A percentile compares a stretch with the other conserved stretches of the same genome.
Evolutionary conservation across 2,329 filamentous ascomycete genomes (phyloP).

Genomic region (Pyrenochaeta sp.): DNA sequence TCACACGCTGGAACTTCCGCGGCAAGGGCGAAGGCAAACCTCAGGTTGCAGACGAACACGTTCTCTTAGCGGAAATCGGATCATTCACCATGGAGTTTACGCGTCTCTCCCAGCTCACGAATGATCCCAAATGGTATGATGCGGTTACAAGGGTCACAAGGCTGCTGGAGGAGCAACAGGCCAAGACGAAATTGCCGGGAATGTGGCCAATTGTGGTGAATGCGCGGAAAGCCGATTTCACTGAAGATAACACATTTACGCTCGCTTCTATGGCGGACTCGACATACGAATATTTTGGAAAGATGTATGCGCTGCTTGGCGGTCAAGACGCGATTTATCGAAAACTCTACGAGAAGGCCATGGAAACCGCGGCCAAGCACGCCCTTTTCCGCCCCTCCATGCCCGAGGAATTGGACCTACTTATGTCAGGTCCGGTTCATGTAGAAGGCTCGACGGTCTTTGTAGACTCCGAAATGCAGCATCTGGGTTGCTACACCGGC

Average conservation of each 20-base stretch:
- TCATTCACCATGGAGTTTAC: slow-evolving; percentile 60
- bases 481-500: slow-evolving; percentile 68
- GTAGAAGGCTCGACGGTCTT: slow-evolving; percentile 37
- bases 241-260: slow-evolving; percentile 47
- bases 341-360: slow-evolving; percentile 65
- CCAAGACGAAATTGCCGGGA: slow-evolving; percentile 54
- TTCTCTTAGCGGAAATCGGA: slow-evolving; percentile 58
- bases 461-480: slow-evolving; percentile 63
- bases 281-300: slow-evolving; percentile 51
- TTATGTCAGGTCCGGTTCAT: slow-evolving; percentile 56
- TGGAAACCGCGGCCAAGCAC: slow-evolving; percentile 54
- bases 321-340: slow-evolving; percentile 57
- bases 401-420: slow-evolving; percentile 55
- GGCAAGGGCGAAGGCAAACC: slow-evolving; percentile 47
- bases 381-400: slow-evolving; percentile 61
- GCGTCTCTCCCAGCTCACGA: slow-evolving; percentile 55
- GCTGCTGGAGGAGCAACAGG: slow-evolving; percentile 53
- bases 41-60: slow-evolving; percentile 51
- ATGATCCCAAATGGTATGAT: slow-evolving; percentile 57
- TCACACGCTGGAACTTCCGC: slow-evolving; percentile 56
- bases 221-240: slow-evolving; percentile 51
- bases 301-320: slow-evolving; percentile 51
- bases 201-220: slow-evolving; percentile 60
- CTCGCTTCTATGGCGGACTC: slow-evolving; percentile 51
- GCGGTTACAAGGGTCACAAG: slow-evolving; percentile 55